Evolutionary conservation across 371 early-diverging fungal genomes (phyloP), one percentile per base, ranked within the genome.

Genomic region (Mortierella sp.): DNA sequence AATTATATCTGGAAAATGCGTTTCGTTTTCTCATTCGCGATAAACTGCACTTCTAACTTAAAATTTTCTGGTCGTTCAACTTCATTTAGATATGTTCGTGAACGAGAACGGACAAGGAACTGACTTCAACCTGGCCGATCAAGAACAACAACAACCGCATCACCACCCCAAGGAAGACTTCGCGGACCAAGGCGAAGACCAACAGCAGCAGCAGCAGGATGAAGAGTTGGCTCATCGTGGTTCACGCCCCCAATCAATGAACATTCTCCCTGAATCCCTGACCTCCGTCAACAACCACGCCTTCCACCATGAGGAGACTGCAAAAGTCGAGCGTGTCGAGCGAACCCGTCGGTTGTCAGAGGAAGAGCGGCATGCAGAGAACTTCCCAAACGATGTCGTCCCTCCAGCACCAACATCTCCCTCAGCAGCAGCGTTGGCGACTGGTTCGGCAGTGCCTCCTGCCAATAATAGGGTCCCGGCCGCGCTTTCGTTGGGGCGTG

Each of bases 181-280:
- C 8, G 11, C 24, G 4, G 80, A 70, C 10, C 54, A 49, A 0
- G 56, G 14, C 14, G 32, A 65, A 35, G 51, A 44, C 35, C 71
- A 35, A 4, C 43, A 76, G 24, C 77, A 70, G 16, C 72, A 27
- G 27, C 70, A 79, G 49, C 43, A 55, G 56, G 71, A 71, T 3
- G 74, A 21, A 35, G 63, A 46, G 1, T n/a, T 46, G 43, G 44
- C 29, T 56, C 80, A 65, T 21, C 77, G 71, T 10, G 70, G 68
- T n/a, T 70, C 81, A 6, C 43, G 82, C 18, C 81, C 79, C 16
- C 60, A 48, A 21, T 83, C 83, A 18, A 58, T 65, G 54, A 83
- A 83, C 41, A 83, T 83, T 54, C 74, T 85, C 11, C 85, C 85
- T 12, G 85, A 85, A 41, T 81, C 85, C 11, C 75, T 85, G 8